These are phyloP conservation scores for Populus deltoides DNA, from an alignment of 345 rosid species.

Conservation along the genomic window DNA sequence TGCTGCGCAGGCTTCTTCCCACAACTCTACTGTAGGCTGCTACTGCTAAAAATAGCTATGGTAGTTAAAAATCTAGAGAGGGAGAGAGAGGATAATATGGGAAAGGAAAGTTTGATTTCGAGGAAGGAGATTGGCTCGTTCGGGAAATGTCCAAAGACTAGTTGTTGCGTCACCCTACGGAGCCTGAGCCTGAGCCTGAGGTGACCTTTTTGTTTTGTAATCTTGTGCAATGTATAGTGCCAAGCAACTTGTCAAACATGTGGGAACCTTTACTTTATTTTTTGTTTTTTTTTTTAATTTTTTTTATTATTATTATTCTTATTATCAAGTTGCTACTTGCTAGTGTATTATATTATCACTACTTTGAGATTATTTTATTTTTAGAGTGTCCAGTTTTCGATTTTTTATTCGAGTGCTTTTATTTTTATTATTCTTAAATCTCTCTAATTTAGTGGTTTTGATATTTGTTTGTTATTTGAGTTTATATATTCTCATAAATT, in stretches of 20 bases:
- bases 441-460: no score
- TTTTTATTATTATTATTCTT: no score
- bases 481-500: no score
- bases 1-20: neutral
- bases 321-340: no score
- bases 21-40: neutral
- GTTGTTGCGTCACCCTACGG: neutral
- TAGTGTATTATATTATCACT: no score
- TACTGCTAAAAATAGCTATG: neutral
- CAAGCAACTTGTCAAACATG: conserved; percentile 4
- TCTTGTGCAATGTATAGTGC: neutral
- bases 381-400: no score
- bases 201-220: neutral
- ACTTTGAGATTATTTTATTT: no score
- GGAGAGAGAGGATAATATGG: neutral
- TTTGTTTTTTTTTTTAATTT: no score
- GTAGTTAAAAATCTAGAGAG: neutral
- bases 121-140: neutral
- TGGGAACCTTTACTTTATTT: neutral
- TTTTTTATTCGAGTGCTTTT: no score
- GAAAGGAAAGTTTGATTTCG: neutral
- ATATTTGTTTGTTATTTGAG: no score
- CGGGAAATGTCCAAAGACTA: conserved; percentile 3
- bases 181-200: neutral
- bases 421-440: no score